Evolutionary conservation across 1,284 basidiomycete species (phyloP).

Genomic region (Moniliella sp.): DNA sequence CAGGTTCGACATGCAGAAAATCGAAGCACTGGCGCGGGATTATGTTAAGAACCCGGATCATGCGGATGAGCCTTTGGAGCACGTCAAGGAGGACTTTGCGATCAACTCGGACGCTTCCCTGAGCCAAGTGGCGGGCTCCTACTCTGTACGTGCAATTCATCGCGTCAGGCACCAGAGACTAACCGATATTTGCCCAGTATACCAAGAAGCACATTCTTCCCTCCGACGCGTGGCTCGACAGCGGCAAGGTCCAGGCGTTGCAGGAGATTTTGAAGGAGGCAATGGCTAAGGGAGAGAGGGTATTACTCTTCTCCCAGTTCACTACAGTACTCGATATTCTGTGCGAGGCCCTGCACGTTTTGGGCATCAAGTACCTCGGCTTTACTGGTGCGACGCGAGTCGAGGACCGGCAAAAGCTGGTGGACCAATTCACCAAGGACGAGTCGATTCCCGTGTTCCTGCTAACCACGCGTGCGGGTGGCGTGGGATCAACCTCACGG

Average conservation of each 20-base stretch:
- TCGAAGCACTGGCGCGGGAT: constrained; percentile 55
- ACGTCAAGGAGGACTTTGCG: constrained; percentile 27
- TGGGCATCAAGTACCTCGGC: constrained; percentile 58
- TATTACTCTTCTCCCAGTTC: constrained; percentile 71
- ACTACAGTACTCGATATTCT: constrained; percentile 44
- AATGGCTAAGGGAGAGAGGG: constrained; percentile 50
- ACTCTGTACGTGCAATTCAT: constrained; percentile 4
- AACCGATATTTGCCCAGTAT: neutral
- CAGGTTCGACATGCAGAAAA: constrained; percentile 53
- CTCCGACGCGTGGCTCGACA: constrained; percentile 57
- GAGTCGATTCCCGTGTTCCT: constrained; percentile 73
- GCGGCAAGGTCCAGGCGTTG: constrained; percentile 66
- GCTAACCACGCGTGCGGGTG: constrained; percentile 76
- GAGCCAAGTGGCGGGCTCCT: constrained; percentile 10
- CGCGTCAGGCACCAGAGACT: neutral
- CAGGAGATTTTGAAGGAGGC: constrained; percentile 53
- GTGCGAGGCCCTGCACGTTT: constrained; percentile 57
- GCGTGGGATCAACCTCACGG: constrained; percentile 38
- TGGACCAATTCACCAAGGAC: constrained; percentile 92
- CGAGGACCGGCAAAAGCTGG: constrained; percentile 70
- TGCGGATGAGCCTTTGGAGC: constrained; percentile 21
- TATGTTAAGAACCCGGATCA: constrained; percentile 64
- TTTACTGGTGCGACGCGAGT: constrained; percentile 85
- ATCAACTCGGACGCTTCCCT: constrained; percentile 32
- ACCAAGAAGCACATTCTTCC: constrained; percentile 51